Conservation (phyloP, 768 basidiomycete species). For the Pleurotus djamor region DNA sequence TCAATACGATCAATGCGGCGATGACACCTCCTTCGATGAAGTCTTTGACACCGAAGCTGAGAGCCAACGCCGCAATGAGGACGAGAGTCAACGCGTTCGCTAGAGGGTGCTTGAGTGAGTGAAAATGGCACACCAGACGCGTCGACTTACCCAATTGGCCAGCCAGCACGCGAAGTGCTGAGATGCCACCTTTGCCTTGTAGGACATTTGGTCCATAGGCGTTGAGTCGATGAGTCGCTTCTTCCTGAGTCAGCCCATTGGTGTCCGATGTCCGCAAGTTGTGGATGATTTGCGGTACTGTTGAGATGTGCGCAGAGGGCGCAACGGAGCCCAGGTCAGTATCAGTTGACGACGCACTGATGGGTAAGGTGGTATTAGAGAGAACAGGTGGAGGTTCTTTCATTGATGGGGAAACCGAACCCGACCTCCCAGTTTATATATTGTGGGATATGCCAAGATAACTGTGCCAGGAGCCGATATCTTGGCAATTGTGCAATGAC, state of each 20-base stretch:
- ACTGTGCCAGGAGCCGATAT: background rate
- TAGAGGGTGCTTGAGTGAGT: conserved; percentile 6
- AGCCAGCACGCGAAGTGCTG: conserved; percentile 28
- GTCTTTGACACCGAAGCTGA: conserved; percentile 7
- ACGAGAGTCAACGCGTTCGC: conserved; percentile 39
- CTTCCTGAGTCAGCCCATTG: conserved; percentile 34
- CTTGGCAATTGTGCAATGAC: background rate
- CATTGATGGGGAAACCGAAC: conserved; percentile 3
- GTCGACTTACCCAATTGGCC: conserved; percentile 28
- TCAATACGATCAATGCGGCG: conserved; percentile 25
- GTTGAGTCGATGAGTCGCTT: conserved; percentile 28
- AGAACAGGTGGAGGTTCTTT: conserved; percentile 9
- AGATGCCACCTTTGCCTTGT: conserved; percentile 29
- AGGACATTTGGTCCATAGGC: conserved; percentile 30
- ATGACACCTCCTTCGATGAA: conserved; percentile 7
- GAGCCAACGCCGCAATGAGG: conserved; percentile 13
- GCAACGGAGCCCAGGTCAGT: conserved; percentile 26
- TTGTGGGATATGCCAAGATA: background rate
- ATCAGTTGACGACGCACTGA: conserved; percentile 28
- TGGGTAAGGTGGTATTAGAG: conserved; percentile 26
- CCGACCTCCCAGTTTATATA: background rate
- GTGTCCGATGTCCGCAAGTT: conserved; percentile 27
- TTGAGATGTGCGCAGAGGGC: conserved; percentile 28
- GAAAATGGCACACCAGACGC: background rate
- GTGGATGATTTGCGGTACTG: conserved; percentile 23